A percentile compares a stretch with the other conserved stretches of the same genome.
phyloP scores from a whole-genome alignment of 441 rosid genomes.

The Bocquillonia castaneifolia region DNA sequence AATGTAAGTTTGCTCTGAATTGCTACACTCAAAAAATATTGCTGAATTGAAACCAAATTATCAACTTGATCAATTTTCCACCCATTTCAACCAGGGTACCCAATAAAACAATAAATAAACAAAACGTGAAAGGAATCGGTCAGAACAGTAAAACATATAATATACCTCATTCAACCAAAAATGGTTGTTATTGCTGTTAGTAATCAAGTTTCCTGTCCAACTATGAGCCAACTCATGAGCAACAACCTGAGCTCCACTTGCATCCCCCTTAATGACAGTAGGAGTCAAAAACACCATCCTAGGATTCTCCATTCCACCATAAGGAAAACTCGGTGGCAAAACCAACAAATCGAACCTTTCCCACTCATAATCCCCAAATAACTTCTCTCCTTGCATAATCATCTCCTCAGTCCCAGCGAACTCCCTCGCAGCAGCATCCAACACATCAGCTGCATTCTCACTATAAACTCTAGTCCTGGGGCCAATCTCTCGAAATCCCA shows the following conservation, averaged over 20 bases:
- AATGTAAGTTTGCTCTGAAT: neutral
- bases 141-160: neutral
- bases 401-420: conserved; percentile 83
- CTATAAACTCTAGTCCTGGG: conserved; percentile 77
- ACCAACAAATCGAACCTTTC: conserved; percentile 87
- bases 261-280: conserved; percentile 85
- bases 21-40: too few species aligned
- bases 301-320: conserved; percentile 97
- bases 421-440: conserved; percentile 71
- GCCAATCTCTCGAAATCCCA: conserved; percentile 70
- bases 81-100: neutral
- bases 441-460: conserved; percentile 43
- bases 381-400: conserved; percentile 73
- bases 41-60: too few species aligned
- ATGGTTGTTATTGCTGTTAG: conserved; percentile 78
- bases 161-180: conserved; percentile 93
- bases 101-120: neutral
- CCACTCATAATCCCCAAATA: conserved; percentile 82
- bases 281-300: conserved; percentile 91
- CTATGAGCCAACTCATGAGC: conserved; percentile 96
- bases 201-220: conserved; percentile 95
- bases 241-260: conserved; percentile 84
- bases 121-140: neutral
- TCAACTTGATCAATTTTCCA: too few species aligned
- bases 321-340: conserved; percentile 88